Base-by-base conservation (phyloP, 192 early-diverging fungal genomes). In the Entrophospora sp. region DNA sequence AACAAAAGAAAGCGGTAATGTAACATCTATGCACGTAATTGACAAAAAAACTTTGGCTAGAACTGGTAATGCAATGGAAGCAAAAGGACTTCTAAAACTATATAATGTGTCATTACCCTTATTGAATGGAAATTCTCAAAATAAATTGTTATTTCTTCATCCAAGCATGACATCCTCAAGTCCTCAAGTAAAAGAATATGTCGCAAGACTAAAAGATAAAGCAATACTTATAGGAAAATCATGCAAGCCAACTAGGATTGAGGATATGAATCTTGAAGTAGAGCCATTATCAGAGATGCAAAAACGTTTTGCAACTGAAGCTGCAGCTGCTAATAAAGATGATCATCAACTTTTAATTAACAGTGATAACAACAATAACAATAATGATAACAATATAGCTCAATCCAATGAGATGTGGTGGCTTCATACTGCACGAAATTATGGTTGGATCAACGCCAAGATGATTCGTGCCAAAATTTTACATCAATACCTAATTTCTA, bases 11-110 rank as follows among this genome's bases (percentile, higher is more conserved):
- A n/a, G n/a, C 10, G 6, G 40, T 34, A 9, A 44, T 75, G 22
- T 61, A 38, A 25, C 70, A 55, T 13, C 60, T 66, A 12, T 12
- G 46, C 73, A 75, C 52, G 68, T 66, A 9, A 76, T 85, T 25
- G 84, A 86, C 49, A 75, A 77, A 36, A 79, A 76, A 46, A 87
- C 86, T 3, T 59, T 87, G 2, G 51, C 63, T 30, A 70, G 86
- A 0, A 75, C 77, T 0, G 78, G 75, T 20, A 45, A 42, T 4
- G 43, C 51, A 0, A 49, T 87, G 71, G 80, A 79, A 61, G 34
- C 37, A 3, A 74, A 79, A 25, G 77, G 77, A 4, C 27, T 78
- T 2, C 43, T 84, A 32, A 74, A 69, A 49, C 53, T 70, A 0
- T 71, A 71, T 34, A 74, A 71, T n/a, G 70, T 83, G 7, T 34